These are phyloP conservation scores for Persicaria tinctoria DNA, from an alignment of 148 eudicot genomes.

Conservation along the genomic window DNA sequence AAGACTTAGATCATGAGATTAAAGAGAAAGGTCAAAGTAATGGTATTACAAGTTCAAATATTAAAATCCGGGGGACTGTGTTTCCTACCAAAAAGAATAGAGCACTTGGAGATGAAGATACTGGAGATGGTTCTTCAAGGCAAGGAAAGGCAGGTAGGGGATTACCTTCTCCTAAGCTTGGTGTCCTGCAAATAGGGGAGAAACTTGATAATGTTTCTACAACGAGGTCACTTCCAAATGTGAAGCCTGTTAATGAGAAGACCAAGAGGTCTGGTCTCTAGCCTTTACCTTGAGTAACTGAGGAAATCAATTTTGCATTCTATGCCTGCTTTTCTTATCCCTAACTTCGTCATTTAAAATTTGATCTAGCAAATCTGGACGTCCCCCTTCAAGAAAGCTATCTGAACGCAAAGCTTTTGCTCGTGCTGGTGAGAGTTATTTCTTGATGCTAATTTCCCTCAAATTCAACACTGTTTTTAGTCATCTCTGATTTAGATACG, in stretches of 20 bases:
- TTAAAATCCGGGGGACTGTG: slow-evolving; percentile 28
- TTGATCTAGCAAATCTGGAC: slow-evolving; percentile 38
- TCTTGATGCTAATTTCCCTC: background rate
- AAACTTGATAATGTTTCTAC: slow-evolving; percentile 28
- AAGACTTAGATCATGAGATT: slow-evolving; percentile 19
- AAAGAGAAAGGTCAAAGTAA: slow-evolving; percentile 32
- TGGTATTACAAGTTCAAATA: slow-evolving; percentile 21
- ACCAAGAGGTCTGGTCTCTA: slow-evolving; percentile 29
- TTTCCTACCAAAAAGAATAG: slow-evolving; percentile 36
- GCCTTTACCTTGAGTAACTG: background rate
- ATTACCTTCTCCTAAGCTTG: slow-evolving; percentile 23
- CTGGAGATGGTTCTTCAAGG: slow-evolving; percentile 25
- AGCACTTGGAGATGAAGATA: slow-evolving; percentile 25
- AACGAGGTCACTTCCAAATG: slow-evolving; percentile 28
- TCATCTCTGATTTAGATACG: background rate
- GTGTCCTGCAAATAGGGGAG: slow-evolving; percentile 16
- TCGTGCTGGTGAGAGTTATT: slow-evolving; percentile 24
- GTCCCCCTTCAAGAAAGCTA: slow-evolving; percentile 39
- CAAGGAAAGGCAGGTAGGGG: slow-evolving; percentile 38
- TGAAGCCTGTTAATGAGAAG: slow-evolving; percentile 36
- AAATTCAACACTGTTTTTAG: background rate
- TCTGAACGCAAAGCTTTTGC: slow-evolving; percentile 28
- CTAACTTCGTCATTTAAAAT: background rate
- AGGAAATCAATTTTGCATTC: background rate
- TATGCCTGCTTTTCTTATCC: background rate